A percentile compares a stretch with the other conserved stretches of the same genome.
Conservation (phyloP, 179 eudicot species). For the Monotropa hypopitys region DNA sequence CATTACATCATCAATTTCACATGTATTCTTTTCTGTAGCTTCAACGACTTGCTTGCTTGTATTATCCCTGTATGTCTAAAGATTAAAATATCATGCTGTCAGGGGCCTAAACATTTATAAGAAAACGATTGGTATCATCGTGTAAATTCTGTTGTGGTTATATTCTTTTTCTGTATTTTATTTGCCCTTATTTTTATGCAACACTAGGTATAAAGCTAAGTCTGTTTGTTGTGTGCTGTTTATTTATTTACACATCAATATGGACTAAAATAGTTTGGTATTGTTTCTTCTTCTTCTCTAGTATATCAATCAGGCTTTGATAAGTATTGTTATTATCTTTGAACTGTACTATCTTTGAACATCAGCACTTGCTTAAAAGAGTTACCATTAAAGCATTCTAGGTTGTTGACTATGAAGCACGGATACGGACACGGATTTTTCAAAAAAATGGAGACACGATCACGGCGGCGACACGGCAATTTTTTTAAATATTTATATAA, state of each 20-base stretch:
- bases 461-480: too few species aligned
- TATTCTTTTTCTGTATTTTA: neutral
- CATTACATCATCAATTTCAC: neutral
- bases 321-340: neutral
- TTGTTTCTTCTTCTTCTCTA: neutral
- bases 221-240: neutral
- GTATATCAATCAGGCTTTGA: neutral
- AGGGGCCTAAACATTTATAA: neutral
- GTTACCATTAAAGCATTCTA: neutral
- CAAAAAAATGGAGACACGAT: too few species aligned
- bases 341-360: neutral
- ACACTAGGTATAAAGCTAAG: neutral
- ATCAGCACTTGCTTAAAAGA: neutral
- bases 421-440: too few species aligned
- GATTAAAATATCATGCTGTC: neutral
- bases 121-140: neutral
- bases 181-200: neutral
- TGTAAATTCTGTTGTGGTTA: neutral
- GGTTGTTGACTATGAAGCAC: too few species aligned
- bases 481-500: too few species aligned
- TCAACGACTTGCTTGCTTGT: neutral
- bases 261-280: neutral
- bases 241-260: neutral
- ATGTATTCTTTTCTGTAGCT: neutral
- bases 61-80: neutral